Evolutionary conservation across 257 asterid genomes (phyloP).

Genomic region (Forsythia suspensa): DNA sequence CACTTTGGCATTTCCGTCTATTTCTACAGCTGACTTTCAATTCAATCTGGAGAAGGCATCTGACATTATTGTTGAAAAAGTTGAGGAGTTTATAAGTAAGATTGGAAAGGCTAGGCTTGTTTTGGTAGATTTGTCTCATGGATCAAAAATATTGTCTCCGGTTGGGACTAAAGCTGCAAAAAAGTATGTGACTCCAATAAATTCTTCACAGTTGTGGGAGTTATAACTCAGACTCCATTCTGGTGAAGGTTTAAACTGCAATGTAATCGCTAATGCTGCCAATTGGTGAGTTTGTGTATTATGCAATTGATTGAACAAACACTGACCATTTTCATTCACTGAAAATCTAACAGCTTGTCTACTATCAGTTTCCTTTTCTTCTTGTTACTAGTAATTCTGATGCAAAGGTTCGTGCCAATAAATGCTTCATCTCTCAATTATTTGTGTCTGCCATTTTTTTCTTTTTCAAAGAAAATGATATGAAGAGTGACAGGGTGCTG

Average conservation of each 20-base stretch:
- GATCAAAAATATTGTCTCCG: conserved; percentile 74
- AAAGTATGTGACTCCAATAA: conserved; percentile 64
- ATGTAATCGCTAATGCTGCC: conserved; percentile 79
- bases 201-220: conserved; percentile 83
- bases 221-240: conserved; percentile 76
- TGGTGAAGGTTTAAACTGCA: conserved; percentile 63
- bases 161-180: conserved; percentile 68
- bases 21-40: conserved; percentile 95
- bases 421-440: background rate
- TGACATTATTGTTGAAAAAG: conserved; percentile 80
- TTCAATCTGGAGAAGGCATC: conserved; percentile 86
- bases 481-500: background rate
- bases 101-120: conserved; percentile 70
- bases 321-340: background rate
- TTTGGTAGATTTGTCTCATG: conserved; percentile 75
- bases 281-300: conserved; percentile 60
- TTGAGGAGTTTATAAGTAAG: conserved; percentile 60
- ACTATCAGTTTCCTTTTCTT: background rate
- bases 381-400: background rate
- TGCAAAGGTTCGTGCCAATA: background rate
- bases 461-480: background rate
- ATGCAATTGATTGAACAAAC: background rate
- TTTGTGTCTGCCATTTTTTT: background rate
- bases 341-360: background rate
- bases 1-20: conserved; percentile 89